Evolutionary conservation across 768 basidiomycete genomes (phyloP), one percentile per base, ranked within the genome.

Genomic region (Boletus rufocinnamomeus): DNA sequence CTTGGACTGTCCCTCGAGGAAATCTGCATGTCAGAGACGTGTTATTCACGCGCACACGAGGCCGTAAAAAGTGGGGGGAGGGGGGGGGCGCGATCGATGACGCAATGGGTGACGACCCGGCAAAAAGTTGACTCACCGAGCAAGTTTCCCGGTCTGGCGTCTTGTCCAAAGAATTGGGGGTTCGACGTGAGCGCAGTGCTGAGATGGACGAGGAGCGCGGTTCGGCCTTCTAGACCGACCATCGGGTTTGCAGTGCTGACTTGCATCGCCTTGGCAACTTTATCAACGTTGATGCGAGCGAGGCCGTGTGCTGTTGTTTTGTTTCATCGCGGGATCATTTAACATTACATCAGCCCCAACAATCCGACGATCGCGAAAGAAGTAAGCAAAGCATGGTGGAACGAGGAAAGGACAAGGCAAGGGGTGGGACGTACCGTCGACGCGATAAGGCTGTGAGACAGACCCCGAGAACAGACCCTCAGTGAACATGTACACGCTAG

Each of bases 401-500:
- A 23, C 11, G 11, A 14, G 37, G 14, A 2, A 32, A 41, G 21
- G 10, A 34, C 11, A 17, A 37, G 40, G 14, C 27, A 14, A 50
- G 37, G 17, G 23, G 6, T 37, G 19, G n/a, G 4, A 8, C 66
- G 50, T 57, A 95, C 95, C 89, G 73, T 97, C 93, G 2, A 93
- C 95, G 55, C 82, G 79, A 68, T 81, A 81, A 27, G 87, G 87
- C 64, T 93, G 84, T 0, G 72, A 68, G 6, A 66, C 66, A 58
- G 51, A 58, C 28, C 86, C 80, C 16, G 91, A 93, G 75, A 98
- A 98, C 48, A 94, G 72, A 0, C 96, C 96, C 4, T 77, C 72
- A 52, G 81, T 72, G 61, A 97, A 98, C 93, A 98, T 97, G 69
- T 91, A 86, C 44, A 93, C 76, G 66, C 91, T 93, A 0, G 94